Percentiles rank a stretch among this genome's conserved stretches.
Evolutionary conservation across 2,329 filamentous ascomycete genomes (phyloP).

Genomic region (Botryosphaeria dothidea): DNA sequence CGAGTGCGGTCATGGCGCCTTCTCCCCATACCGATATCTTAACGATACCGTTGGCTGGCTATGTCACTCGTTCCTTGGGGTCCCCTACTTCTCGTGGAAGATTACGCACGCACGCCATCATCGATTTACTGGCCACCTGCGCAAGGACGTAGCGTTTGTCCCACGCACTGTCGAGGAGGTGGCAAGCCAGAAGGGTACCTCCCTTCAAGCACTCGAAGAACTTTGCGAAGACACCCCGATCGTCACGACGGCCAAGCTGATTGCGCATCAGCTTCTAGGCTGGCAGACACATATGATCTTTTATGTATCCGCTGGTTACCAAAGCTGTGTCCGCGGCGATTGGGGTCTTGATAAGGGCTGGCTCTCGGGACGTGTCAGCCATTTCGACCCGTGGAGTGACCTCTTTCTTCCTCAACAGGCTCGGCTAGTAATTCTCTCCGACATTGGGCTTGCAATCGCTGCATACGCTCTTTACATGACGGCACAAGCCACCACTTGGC

Average conservation of each 20-base stretch:
- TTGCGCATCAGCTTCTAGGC: constrained; percentile 64
- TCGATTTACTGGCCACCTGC: constrained; percentile 66
- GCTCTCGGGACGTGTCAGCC: constrained; percentile 33
- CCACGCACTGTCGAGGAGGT: constrained; percentile 25
- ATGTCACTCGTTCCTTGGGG: constrained; percentile 64
- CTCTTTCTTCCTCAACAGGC: constrained; percentile 62
- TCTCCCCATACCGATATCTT: constrained; percentile 56
- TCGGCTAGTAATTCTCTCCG: constrained; percentile 58
- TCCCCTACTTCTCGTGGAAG: constrained; percentile 74
- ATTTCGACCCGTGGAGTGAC: constrained; percentile 63
- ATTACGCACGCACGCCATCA: constrained; percentile 71
- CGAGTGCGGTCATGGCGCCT: constrained; percentile 70
- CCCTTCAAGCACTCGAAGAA: constrained; percentile 36
- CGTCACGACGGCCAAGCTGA: constrained; percentile 54
- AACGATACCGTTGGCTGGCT: constrained; percentile 66
- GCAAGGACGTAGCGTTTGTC: constrained; percentile 56
- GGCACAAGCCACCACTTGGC: constrained; percentile 48
- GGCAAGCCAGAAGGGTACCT: constrained; percentile 11
- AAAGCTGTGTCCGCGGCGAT: background rate
- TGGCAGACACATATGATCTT: constrained; percentile 66
- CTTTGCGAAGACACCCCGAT: constrained; percentile 62
- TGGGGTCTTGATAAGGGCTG: background rate
- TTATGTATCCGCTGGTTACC: constrained; percentile 42
- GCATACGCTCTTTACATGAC: constrained; percentile 53
- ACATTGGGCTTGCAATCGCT: constrained; percentile 59